phyloP scores from a whole-genome alignment of 441 rosid species.

The Syzygium malaccense region DNA sequence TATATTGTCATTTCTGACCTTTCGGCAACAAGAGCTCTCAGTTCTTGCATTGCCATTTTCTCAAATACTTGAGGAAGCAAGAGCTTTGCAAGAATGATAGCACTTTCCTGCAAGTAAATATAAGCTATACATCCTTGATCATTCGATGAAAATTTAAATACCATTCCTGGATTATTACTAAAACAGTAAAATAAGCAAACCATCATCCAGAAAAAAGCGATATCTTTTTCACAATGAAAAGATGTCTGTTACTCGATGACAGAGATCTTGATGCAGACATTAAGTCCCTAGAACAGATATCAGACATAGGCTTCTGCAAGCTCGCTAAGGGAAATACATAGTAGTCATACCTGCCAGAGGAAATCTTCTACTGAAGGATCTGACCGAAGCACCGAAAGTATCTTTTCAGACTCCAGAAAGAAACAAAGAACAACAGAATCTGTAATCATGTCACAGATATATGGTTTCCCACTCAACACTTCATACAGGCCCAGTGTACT shows the following conservation, averaged over 20 bases:
- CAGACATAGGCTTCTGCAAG: neutral
- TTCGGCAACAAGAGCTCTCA: slow-evolving; percentile 68
- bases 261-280: neutral
- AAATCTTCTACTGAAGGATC: slow-evolving; percentile 68
- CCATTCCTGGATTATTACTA: neutral
- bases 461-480: slow-evolving; percentile 71
- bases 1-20: slow-evolving; percentile 48
- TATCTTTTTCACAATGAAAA: neutral
- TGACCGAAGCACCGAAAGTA: slow-evolving; percentile 45
- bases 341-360: slow-evolving; percentile 72
- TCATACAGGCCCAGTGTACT: slow-evolving; percentile 92
- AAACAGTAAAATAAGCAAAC: neutral
- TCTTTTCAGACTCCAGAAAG: slow-evolving; percentile 51
- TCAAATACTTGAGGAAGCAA: slow-evolving; percentile 88
- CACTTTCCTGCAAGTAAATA: slow-evolving; percentile 61
- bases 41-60: slow-evolving; percentile 65
- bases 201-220: neutral
- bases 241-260: neutral
- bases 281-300: neutral
- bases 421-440: slow-evolving; percentile 78
- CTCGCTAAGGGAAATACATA: neutral
- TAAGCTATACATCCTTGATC: neutral
- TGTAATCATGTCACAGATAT: slow-evolving; percentile 65
- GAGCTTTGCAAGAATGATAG: slow-evolving; percentile 60
- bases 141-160: neutral